These are phyloP conservation scores for Calocybe cyanea DNA, from an alignment of 768 basidiomycete genomes.

Conservation along the genomic window DNA sequence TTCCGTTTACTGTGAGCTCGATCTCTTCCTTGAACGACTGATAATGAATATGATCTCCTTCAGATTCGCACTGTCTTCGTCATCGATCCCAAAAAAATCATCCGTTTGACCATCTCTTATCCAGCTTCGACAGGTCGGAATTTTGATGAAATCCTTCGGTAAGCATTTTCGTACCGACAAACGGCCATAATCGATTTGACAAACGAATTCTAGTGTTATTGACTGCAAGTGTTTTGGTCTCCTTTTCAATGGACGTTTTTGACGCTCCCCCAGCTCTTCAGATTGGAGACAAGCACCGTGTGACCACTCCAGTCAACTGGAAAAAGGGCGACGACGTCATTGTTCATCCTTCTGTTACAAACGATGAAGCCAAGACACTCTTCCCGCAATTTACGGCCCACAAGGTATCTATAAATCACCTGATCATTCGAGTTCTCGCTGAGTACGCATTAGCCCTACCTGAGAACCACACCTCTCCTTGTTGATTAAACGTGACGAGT, in stretches of 20 bases:
- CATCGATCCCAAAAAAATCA: constrained; percentile 95
- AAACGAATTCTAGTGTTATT: constrained; percentile 49
- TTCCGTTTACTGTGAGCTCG: constrained; percentile 81
- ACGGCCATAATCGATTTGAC: too few species aligned
- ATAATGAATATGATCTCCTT: not conserved
- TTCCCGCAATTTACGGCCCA: constrained; percentile 84
- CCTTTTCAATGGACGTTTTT: constrained; percentile 35
- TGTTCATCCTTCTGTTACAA: constrained; percentile 77
- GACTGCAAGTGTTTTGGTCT: constrained; percentile 46
- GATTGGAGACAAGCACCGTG: constrained; percentile 78
- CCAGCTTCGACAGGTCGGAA: constrained; percentile 96
- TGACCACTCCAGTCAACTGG: constrained; percentile 96
- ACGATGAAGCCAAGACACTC: constrained; percentile 86
- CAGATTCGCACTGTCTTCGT: constrained; percentile 95
- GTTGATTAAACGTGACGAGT: constrained; percentile 22
- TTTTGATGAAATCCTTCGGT: constrained; percentile 65
- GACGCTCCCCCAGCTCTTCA: constrained; percentile 61
- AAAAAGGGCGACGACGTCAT: constrained; percentile 91
- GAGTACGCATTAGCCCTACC: constrained; percentile 60
- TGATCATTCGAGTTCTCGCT: constrained; percentile 3
- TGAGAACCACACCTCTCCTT: constrained; percentile 71
- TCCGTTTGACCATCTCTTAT: constrained; percentile 87
- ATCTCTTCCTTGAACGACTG: not conserved
- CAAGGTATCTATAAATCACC: constrained; percentile 45
- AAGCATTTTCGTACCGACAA: constrained; percentile 15